Conservation (phyloP, 345 rosid species). For the Arabidopsis suecica region DNA sequence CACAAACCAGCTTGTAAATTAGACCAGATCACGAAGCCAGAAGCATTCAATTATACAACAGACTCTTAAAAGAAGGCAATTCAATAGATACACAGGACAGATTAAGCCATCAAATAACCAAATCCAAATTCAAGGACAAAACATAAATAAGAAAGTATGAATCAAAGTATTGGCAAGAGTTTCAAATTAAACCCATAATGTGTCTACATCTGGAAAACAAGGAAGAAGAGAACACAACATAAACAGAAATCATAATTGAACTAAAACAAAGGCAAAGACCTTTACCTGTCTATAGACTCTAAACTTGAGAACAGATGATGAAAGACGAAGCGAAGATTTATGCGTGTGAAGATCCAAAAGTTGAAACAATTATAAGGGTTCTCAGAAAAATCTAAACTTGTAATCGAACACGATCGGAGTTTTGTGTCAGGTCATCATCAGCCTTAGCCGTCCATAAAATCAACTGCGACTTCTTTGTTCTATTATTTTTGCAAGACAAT, state of each 20-base stretch:
- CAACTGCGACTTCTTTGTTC: conserved; percentile 39
- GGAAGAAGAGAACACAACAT: conserved; percentile 6
- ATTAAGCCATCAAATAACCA: neutral
- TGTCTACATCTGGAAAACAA: neutral
- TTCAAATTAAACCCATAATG: neutral
- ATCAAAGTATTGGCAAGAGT: neutral
- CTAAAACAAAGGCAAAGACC: conserved; percentile 4
- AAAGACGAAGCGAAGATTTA: conserved; percentile 12
- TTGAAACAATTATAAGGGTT: neutral
- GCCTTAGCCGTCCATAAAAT: conserved; percentile 42
- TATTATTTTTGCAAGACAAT: conserved; percentile 17
- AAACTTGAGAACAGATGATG: conserved; percentile 10
- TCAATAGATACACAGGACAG: neutral
- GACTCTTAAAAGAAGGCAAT: neutral
- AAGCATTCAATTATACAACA: conserved; percentile 10
- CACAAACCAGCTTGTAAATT: conserved; percentile 20
- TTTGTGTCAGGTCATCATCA: conserved; percentile 34
- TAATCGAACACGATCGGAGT: conserved; percentile 25
- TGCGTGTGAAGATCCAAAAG: conserved; percentile 14
- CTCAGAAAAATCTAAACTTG: conserved; percentile 19
- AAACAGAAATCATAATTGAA: neutral
- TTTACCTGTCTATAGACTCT: conserved; percentile 36
- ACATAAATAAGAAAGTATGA: neutral
- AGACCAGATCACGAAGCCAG: conserved; percentile 33
- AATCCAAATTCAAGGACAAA: conserved; percentile 17